Base-by-base conservation (phyloP, 768 basidiomycete species). In the Tremella fuciformis region DNA sequence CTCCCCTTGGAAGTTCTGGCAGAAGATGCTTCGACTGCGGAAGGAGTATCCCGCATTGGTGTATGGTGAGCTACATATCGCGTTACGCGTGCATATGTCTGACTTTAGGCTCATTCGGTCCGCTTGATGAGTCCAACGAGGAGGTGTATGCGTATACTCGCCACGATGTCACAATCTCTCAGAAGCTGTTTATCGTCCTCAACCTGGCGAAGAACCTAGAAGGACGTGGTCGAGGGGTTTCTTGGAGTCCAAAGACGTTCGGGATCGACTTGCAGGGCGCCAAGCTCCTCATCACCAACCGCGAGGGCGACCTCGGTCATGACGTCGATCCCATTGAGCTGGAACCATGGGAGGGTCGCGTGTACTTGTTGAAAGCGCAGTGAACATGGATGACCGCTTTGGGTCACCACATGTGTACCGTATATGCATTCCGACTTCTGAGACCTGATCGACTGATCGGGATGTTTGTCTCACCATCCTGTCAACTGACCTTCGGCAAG, bases 1-100 rank as follows among this genome's bases (percentile, higher is more conserved):
- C n/a, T 86, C 84, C 65, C 84, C 86, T 2, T 79, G 78, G 46
- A 67, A 78, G 1, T 88, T 88, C 71, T 89, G 83, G 81, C 84
- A 84, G 69, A 72, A 76, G 18, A 81, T 85, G 8, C 67, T 88
- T 29, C 62, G 55, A 15, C 55, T 84, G 1, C 80, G 87, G 21
- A 86, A 86, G 64, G 71, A 78, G 18, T 69, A 85, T 58, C 60
- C 59, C 19, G 60, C 67, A 2, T 47, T 68, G 13, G 44, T 63
- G 0, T 65, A 68, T 49, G 67, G 63, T 68, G 18, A 47, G 60
- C 29, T 29, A 55, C 21, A 18, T 37, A 39, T 16, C 22, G n/a
- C n/a, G n/a, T n/a, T n/a, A n/a, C 26, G 2, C 9, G 11, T 26
- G 21, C 19, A 1, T 4, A 8, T 34, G 4, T 4, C 42, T 46